Evolutionary conservation across 1,139 yeast genomes (phyloP), one percentile per base, ranked within the genome.

Genomic region (Taiozyma sp.): DNA sequence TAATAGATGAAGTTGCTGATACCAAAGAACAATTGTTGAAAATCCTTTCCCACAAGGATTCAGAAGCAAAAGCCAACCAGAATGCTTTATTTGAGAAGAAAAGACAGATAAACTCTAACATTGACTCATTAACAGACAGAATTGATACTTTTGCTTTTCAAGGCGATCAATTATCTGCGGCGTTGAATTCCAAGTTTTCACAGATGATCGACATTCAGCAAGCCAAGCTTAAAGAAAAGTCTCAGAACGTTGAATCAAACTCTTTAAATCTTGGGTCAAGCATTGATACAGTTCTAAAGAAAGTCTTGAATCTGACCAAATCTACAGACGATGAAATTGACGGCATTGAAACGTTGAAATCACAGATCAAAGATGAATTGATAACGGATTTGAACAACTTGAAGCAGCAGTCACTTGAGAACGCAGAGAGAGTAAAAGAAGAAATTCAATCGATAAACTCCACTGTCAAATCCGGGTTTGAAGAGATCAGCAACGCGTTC

Each of bases 21-120:
- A 47, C 54, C 10, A 62, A 57, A 47, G 55, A 59, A 11, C 53
- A 52, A 4, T 48, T 68, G 2, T 51, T 57, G 34, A 48, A 41
- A 10, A 42, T 58, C 6, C 45, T 66, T 16, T 50, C 54, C 5
- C 50, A 48, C 11, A 57, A 62, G 40, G 35, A 51, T 2, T 13
- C 44, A 0, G 45, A 55, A 6, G 58, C 53, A 3, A 24, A 13
- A 3, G 29, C 52, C 29, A 61, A 63, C 45, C 62, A 48, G 4
- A 42, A 47, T 3, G 44, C 35, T 22, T 50, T 61, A 16, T 42
- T 45, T 0, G 24, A 29, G 14, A 47, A 51, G 0, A 61, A 59
- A 29, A 4, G 14, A 1, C 16, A 45, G 2, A 34, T 59, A 2
- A 19, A 14, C 10, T 30, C 42, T 4, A 52, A 51, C 4, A 48